Evolutionary conservation across 768 basidiomycete genomes (phyloP), one percentile per base, ranked within the genome.

Genomic region (Suillus americanus): DNA sequence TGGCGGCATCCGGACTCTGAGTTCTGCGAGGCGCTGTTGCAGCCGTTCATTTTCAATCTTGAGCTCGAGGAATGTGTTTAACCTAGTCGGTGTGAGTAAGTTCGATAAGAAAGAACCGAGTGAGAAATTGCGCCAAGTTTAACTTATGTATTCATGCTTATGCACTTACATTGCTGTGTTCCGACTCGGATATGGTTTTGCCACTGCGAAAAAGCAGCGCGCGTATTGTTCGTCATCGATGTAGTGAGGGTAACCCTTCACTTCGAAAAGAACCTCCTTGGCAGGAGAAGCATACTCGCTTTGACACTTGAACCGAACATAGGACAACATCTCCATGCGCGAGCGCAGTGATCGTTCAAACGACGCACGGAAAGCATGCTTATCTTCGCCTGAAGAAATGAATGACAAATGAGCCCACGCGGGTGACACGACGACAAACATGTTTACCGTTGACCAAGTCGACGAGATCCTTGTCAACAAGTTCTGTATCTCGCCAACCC

Each of bases 1-100:
- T 0, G 70, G 70, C 30, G 73, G 59, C 2, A 67, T 68, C 25
- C 68, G 66, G 20, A 71, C 67, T n/a, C 79, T 78, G 28, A 83
- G 73, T 50, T 84, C 82, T 2, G 77, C 73, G 40, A 90, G 75
- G 33, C 88, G 86, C 65, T 85, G 84, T 68, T 90, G 83, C 48
- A 97, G 76, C 16, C 88, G 84, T 74, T 93, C 90, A 74, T 97
- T 95, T 78, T 96, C 94, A 63, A 89, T 80, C 75, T 94, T 95
- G 59, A 97, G 84, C 71, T 97, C 95, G 41, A 97, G 70, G 68
- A 88, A 86, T 1, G 87, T 86, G 67, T 89, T 85, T 37, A 91
- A 76, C 84, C 91, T 92, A 59, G 25, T 30, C 3, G 25, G 25
- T 37, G 18, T 63, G 51, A 16, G 28, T 63, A 55, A 13, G 37